Evolutionary conservation across 176 grass and related monocot species (phyloP).

Genomic region (Aegilops umbellulata): DNA sequence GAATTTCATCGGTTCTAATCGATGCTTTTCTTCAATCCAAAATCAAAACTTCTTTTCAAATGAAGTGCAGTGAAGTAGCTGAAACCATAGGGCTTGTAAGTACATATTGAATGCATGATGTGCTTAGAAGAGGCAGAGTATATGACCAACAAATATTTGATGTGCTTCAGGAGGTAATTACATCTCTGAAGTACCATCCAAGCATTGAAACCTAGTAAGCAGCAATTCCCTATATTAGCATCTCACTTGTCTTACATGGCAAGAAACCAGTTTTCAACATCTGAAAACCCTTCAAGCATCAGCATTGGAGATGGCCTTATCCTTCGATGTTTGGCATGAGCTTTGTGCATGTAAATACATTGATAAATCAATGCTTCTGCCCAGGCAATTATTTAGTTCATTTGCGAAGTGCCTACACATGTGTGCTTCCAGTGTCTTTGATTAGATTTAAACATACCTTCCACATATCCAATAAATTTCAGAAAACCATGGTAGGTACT

Average conservation of each 20-base stretch:
- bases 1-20: background rate
- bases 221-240: background rate
- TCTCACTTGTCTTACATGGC: background rate
- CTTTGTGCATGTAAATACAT: too few relatives aligned
- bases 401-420: too few relatives aligned
- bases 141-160: background rate
- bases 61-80: slow-evolving; percentile 1
- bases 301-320: background rate
- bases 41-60: background rate
- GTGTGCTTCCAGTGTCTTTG: too few relatives aligned
- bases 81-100: background rate
- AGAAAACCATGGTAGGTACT: too few relatives aligned
- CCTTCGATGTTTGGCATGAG: too few relatives aligned
- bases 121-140: background rate
- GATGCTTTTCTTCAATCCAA: background rate
- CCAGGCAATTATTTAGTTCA: too few relatives aligned
- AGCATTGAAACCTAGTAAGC: background rate
- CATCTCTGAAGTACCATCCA: background rate
- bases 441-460: too few relatives aligned
- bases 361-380: too few relatives aligned
- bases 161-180: background rate
- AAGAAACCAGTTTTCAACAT: background rate
- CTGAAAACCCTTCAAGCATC: background rate
- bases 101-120: background rate
- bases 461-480: too few relatives aligned